Percentiles rank a stretch among this genome's conserved stretches.
Evolutionary conservation across 257 asterid genomes (phyloP).

Genomic region (Salvia miltiorrhiza): DNA sequence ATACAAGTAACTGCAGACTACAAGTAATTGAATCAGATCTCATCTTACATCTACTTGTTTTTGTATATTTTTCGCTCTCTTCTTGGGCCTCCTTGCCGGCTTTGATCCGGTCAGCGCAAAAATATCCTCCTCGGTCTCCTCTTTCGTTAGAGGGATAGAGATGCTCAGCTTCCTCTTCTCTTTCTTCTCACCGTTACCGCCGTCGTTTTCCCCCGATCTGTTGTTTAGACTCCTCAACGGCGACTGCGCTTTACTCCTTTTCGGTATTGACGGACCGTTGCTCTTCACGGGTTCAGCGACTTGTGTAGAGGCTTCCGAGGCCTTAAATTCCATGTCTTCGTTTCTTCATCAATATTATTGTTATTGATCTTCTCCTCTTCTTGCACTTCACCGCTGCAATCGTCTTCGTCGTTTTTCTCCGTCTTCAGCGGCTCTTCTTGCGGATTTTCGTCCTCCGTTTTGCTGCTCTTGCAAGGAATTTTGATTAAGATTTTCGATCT

Average conservation of each 20-base stretch:
- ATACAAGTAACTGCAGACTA: slow-evolving; percentile 22
- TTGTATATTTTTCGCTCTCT: slow-evolving; percentile 56
- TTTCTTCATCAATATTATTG: slow-evolving; percentile 36
- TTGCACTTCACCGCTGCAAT: too few species aligned
- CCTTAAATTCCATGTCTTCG: slow-evolving; percentile 56
- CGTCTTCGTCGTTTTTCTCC: too few species aligned
- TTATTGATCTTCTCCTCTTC: slow-evolving; percentile 26
- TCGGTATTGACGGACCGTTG: slow-evolving; percentile 16
- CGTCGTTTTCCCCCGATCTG: slow-evolving; percentile 32
- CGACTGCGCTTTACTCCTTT: slow-evolving; percentile 40
- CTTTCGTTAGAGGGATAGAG: slow-evolving; percentile 45
- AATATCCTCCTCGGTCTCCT: slow-evolving; percentile 72
- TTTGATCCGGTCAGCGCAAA: slow-evolving; percentile 57
- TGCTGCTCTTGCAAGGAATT: too few species aligned
- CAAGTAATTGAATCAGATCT: slow-evolving; percentile 15
- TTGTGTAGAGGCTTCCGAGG: slow-evolving; percentile 45
- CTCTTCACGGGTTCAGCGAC: slow-evolving; percentile 24
- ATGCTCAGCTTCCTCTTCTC: slow-evolving; percentile 50
- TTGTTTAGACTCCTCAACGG: slow-evolving; percentile 33
- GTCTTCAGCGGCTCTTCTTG: too few species aligned
- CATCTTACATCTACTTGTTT: slow-evolving; percentile 60
- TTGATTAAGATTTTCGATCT: too few species aligned
- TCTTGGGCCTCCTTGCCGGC: slow-evolving; percentile 73
- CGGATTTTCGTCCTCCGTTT: too few species aligned
- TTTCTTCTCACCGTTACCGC: slow-evolving; percentile 38